phyloP scores from a whole-genome alignment of 2,329 filamentous ascomycete species.

The Colletotrichum magnum region DNA sequence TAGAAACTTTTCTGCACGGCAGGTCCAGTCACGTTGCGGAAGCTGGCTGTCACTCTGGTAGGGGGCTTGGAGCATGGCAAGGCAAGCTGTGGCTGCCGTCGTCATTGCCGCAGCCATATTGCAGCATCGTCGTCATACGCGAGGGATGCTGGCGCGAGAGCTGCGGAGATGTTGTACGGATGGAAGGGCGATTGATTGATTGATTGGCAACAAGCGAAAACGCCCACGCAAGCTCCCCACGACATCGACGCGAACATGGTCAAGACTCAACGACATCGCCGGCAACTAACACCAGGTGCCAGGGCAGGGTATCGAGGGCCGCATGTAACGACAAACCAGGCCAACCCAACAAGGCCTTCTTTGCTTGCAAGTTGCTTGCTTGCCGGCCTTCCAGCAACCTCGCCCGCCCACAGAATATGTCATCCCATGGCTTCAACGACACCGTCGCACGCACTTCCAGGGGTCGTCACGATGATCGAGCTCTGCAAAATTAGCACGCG shows the following conservation, averaged over 20 bases:
- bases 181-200: slow-evolving; percentile 10
- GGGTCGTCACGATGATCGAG: slow-evolving; percentile 19
- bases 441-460: slow-evolving; percentile 13
- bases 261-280: not conserved
- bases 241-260: not conserved
- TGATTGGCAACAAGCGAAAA: not conserved
- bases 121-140: slow-evolving; percentile 31
- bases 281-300: slow-evolving; percentile 2
- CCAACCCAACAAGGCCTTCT: slow-evolving; percentile 13
- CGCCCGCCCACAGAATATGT: slow-evolving; percentile 8
- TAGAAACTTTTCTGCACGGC: not conserved
- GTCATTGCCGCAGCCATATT: slow-evolving; percentile 27
- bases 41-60: not conserved
- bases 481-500: slow-evolving; percentile 14
- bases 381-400: not conserved
- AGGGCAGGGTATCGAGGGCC: not conserved
- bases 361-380: slow-evolving; percentile 1
- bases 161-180: slow-evolving; percentile 1
- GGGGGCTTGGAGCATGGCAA: slow-evolving; percentile 18
- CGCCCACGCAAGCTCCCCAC: slow-evolving; percentile 18
- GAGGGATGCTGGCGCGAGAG: slow-evolving; percentile 17
- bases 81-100: slow-evolving; percentile 33
- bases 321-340: not conserved
- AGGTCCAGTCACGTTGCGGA: slow-evolving; percentile 8
- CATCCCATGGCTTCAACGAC: slow-evolving; percentile 26